These are phyloP conservation scores for Mycena chlorophos DNA, from an alignment of 768 basidiomycete genomes.

Conservation along the genomic window DNA sequence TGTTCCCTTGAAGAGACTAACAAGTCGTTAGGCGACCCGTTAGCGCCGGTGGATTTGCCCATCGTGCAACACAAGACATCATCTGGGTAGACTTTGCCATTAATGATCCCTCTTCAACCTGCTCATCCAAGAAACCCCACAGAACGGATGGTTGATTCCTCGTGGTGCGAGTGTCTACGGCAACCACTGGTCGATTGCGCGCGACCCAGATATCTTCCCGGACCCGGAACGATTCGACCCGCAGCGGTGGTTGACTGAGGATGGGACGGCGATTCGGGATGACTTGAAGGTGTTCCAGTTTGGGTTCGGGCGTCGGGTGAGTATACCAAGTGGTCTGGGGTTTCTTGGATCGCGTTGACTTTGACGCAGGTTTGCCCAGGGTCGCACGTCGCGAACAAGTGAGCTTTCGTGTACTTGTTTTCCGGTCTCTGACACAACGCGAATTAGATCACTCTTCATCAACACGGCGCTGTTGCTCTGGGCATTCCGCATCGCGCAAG, in stretches of 20 bases:
- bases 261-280: slow-evolving; percentile 45
- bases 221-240: slow-evolving; percentile 62
- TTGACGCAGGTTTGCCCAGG: slow-evolving; percentile 64
- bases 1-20: neutral
- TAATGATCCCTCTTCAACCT: neutral
- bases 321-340: slow-evolving; percentile 20
- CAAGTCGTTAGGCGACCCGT: slow-evolving; percentile 39
- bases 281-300: slow-evolving; percentile 56
- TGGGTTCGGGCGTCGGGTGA: slow-evolving; percentile 52
- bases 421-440: too few species aligned
- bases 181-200: slow-evolving; percentile 61
- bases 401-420: slow-evolving; percentile 27
- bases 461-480: slow-evolving; percentile 65
- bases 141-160: slow-evolving; percentile 54
- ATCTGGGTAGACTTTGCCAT: slow-evolving; percentile 46
- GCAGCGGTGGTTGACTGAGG: slow-evolving; percentile 52
- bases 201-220: slow-evolving; percentile 58
- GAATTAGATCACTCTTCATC: slow-evolving; percentile 61
- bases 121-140: neutral
- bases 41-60: slow-evolving; percentile 56
- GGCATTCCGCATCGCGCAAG: slow-evolving; percentile 59
- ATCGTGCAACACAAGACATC: slow-evolving; percentile 65
- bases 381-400: slow-evolving; percentile 52
- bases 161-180: slow-evolving; percentile 58
- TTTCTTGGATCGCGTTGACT: neutral